Base-by-base conservation (phyloP, 495 filamentous ascomycete genomes). In the Rostrohypoxylon terebratum region DNA sequence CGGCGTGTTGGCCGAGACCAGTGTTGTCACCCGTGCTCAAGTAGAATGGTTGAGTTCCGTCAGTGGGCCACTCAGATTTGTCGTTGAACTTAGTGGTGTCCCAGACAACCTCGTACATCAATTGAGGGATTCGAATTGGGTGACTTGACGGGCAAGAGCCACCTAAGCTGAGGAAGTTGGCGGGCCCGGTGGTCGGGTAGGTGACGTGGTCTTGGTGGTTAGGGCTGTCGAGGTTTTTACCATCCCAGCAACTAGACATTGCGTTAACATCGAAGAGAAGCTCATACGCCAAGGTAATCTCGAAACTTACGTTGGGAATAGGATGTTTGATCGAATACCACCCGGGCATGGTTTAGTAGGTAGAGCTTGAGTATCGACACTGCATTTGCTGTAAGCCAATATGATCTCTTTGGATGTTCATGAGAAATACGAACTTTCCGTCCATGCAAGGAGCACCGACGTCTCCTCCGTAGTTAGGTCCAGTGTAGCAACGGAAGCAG, bases 81-180 rank as follows among this genome's bases (percentile, higher is more conserved):
- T 86, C 74, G 77, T 84, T 82, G 77, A 84, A 85, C 63, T 72
- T 63, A 13, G 81, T 82, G 20, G 83, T 83, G 76, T 86, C 81
- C 84, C 83, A 86, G 48, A 86, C 83, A 14, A 86, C 81, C 73
- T 86, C 84, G 73, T 83, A 84, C 80, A 85, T 84, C 48, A 86
- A 76, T 76, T 86, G 84, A 11, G 84, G 84, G 55, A 86, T 83
- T 2, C 78, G 76, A 53, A 84, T 23, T 11, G 84, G 83, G 76
- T 86, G 84, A 1, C 81, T 81, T 10, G 83, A 77, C 3, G 84
- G 84, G 80, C 84, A 86, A 54, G 76, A 53, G 47, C 83, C 83
- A 59, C 81, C 81, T 3, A 81, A 66, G n/a, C 68, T 75, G 3
- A 81, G 72, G 80, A 85, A 84, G 44, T 80, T 81, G 40, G 88